Evolutionary conservation across 2,329 filamentous ascomycete genomes (phyloP), one percentile per base, ranked within the genome.

Genomic region (Colletotrichum sp.): DNA sequence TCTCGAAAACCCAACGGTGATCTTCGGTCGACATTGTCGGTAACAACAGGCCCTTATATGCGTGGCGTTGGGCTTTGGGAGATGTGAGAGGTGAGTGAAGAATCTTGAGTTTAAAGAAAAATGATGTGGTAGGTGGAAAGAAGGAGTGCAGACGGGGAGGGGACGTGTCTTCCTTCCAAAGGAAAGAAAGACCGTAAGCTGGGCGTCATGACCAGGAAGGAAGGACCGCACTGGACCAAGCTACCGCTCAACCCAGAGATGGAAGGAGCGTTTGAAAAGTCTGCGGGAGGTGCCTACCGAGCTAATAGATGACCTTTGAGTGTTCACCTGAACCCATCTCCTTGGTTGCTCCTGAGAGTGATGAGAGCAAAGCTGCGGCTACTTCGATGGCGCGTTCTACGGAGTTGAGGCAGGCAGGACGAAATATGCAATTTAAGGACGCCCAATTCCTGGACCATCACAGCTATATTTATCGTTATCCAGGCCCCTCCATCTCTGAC

Each of bases 351-450:
- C 19, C 44, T 49, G 11, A 0, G 0, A 49, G 6, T 49, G 44
- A 49, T 0, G 9, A 49, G 9, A 49, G 19, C 2, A 49, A 49
- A 49, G 19, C 3, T 44, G 39, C 39, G 39, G 39, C 9, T 11
- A 2, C 19, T n/a, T n/a, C 39, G 9, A n/a, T 49, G 9, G 9
- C 36, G 19, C 19, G 9, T n/a, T 49, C 19, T n/a, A 5, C 9
- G 5, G 19, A 2, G 39, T 44, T 49, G 39, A n/a, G 39, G 39
- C 9, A 49, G 9, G 6, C 19, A 49, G 0, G 39, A 49, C 39
- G 9, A 44, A 44, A n/a, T n/a, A 0, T 49, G 39, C 5, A n/a
- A 1, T 4, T 19, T 3, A n/a, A 49, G 0, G 5, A 0, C 0
- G 0, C 9, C 11, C 9, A n/a, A 44, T n/a, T 44, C 0, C 44